Percentiles rank a stretch among this genome's conserved stretches.
phyloP scores from a whole-genome alignment of 2,329 filamentous ascomycete genomes.

The Canariomyces notabilis region DNA sequence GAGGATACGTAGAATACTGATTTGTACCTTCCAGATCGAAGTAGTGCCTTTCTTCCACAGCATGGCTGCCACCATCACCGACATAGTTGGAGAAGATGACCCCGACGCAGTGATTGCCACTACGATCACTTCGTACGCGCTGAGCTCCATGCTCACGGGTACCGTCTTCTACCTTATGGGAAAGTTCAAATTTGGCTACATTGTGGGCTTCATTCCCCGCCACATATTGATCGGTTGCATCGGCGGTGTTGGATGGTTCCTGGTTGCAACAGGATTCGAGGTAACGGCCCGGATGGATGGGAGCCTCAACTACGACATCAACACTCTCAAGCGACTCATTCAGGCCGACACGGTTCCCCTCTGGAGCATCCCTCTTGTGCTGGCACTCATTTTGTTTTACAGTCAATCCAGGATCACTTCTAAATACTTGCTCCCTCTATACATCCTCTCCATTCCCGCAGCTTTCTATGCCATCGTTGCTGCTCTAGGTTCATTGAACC shows the following conservation, averaged over 20 bases:
- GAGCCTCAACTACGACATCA: slow-evolving; percentile 73
- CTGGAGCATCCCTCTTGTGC: slow-evolving; percentile 73
- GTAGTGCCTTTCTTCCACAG: slow-evolving; percentile 98
- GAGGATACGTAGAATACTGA: neutral
- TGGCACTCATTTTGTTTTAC: slow-evolving; percentile 72
- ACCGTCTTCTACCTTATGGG: slow-evolving; percentile 90
- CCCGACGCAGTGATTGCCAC: slow-evolving; percentile 86
- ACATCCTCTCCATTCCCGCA: slow-evolving; percentile 73
- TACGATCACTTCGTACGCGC: slow-evolving; percentile 83
- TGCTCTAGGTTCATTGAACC: slow-evolving; percentile 61
- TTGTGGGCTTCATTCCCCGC: slow-evolving; percentile 94
- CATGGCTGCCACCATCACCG: slow-evolving; percentile 87
- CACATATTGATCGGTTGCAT: slow-evolving; percentile 97
- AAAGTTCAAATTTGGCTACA: slow-evolving; percentile 76
- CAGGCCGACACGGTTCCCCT: slow-evolving; percentile 69
- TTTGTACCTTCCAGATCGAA: slow-evolving; percentile 60
- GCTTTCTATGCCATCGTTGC: slow-evolving; percentile 75
- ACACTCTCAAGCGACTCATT: slow-evolving; percentile 70
- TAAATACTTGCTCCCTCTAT: slow-evolving; percentile 80
- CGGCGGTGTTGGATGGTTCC: slow-evolving; percentile 92
- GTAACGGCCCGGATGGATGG: slow-evolving; percentile 86
- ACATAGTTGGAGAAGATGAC: slow-evolving; percentile 70
- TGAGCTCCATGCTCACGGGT: slow-evolving; percentile 88
- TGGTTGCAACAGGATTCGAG: slow-evolving; percentile 86
- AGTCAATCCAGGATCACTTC: slow-evolving; percentile 72